phyloP scores from a whole-genome alignment of 2,329 filamentous ascomycete genomes.

The Coleophoma crateriformis region DNA sequence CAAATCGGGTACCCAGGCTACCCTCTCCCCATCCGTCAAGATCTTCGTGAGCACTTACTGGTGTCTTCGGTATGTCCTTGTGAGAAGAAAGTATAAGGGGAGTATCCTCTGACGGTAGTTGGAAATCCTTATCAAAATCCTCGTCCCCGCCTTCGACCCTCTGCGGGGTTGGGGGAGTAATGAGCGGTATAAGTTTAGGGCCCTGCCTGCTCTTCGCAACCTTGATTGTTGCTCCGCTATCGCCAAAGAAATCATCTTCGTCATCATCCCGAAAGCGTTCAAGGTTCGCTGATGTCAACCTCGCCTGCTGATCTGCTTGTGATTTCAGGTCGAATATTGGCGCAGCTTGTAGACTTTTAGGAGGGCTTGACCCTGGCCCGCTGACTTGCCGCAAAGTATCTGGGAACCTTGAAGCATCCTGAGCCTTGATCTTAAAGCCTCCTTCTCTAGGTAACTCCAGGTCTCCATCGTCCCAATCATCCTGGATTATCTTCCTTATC shows the following conservation, averaged over 20 bases:
- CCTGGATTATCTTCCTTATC: constrained; percentile 66
- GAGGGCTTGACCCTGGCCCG: constrained; percentile 44
- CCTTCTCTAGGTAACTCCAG: constrained; percentile 61
- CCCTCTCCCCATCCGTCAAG: constrained; percentile 91
- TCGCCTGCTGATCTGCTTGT: constrained; percentile 16
- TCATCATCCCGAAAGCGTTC: constrained; percentile 60
- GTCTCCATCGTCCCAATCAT: constrained; percentile 78
- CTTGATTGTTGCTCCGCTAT: constrained; percentile 63
- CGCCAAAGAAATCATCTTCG: constrained; percentile 58
- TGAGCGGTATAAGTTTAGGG: constrained; percentile 46
- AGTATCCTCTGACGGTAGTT: constrained; percentile 62
- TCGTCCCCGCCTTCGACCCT: constrained; percentile 42
- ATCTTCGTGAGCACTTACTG: constrained; percentile 61
- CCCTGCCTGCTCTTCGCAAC: constrained; percentile 51
- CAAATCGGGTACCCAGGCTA: constrained; percentile 84
- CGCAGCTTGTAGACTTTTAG: constrained; percentile 27
- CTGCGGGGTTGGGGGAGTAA: constrained; percentile 51
- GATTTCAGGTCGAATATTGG: constrained; percentile 22
- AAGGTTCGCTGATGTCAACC: constrained; percentile 35
- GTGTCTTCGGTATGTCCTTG: constrained; percentile 57
- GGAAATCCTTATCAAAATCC: constrained; percentile 68
- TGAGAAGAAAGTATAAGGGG: constrained; percentile 55
- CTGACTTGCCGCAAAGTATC: constrained; percentile 61
- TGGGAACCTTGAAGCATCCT: constrained; percentile 56
- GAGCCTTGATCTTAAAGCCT: constrained; percentile 58